Base-by-base conservation (phyloP, 2,329 filamentous ascomycete genomes). In the Aspergillus melleus region DNA sequence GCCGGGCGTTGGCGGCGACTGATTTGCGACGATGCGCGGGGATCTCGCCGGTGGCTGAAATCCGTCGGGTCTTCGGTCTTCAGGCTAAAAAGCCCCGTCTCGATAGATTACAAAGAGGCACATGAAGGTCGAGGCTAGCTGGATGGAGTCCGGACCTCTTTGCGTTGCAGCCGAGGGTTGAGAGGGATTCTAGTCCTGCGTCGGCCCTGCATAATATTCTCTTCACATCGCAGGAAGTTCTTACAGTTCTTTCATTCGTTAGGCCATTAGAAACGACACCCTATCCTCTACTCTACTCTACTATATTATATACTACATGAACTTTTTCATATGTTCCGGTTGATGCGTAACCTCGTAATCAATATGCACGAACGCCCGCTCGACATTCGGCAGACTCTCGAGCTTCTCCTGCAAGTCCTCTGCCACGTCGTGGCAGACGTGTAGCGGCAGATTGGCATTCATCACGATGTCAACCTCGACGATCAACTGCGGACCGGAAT, bases 321-420 rank as follows among this genome's bases (percentile, higher is more conserved):
- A 26, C 29, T 52, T 52, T 26, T 52, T 52, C 24, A n/a, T 19
- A 22, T 52, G 50, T 26, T 52, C 50, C 9, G 50, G 50, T 30
- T 19, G 14, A 32, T 52, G 50, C 4, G 50, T 32, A 12, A 30
- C 20, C 29, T 52, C 50, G 32, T 52, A 52, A 52, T 52, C 50
- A 9, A 52, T 36, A 32, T 52, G 50, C 24, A 52, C 50, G 32
- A 52, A 52, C 24, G 50, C 50, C 16, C 50, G 24, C 29, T 52
- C 50, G 9, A 52, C 50, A 32, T 19, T n/a, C 12, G 50, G 50
- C 24, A 52, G 20, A 22, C 50, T 52, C 50, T 52, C 50, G 8
- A 52, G 29, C 50, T 52, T 52, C 24, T 32, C 50, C 50, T 52
- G 29, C 50, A 52, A 19, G 22, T 52, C 50, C 50, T 52, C 50